These are phyloP conservation scores for Zangia roseola DNA, from an alignment of 768 basidiomycete genomes.

Conservation along the genomic window DNA sequence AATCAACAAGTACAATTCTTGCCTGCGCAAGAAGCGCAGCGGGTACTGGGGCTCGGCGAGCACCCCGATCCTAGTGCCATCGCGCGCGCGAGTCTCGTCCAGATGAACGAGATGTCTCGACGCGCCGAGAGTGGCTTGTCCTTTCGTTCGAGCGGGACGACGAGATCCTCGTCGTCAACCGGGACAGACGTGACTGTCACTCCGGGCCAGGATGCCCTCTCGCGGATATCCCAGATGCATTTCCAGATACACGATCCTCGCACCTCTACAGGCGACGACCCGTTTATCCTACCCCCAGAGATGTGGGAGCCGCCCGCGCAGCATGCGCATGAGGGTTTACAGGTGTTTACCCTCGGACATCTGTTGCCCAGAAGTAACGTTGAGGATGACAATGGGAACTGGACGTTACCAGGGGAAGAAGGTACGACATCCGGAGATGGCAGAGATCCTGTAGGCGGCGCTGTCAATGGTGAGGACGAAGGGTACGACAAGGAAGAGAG, in stretches of 20 bases:
- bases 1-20: conserved; percentile 42
- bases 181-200: conserved; percentile 12
- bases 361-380: conserved; percentile 56
- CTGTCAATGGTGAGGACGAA: conserved; percentile 21
- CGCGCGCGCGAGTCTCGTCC: conserved; percentile 66
- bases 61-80: conserved; percentile 53
- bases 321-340: conserved; percentile 58
- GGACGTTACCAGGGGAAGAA: conserved; percentile 50
- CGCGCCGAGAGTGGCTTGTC: conserved; percentile 45
- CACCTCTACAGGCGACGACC: conserved; percentile 26
- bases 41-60: conserved; percentile 39
- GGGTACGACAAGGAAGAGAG: conserved; percentile 28
- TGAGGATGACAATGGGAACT: conserved; percentile 56
- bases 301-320: conserved; percentile 29
- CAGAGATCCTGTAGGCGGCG: conserved; percentile 18
- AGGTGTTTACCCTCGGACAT: conserved; percentile 81
- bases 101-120: conserved; percentile 77
- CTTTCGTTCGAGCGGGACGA: conserved; percentile 25
- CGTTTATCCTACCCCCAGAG: conserved; percentile 28
- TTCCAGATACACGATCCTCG: conserved; percentile 38
- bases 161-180: conserved; percentile 18
- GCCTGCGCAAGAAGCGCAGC: conserved; percentile 55
- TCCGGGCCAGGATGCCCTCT: conserved; percentile 44
- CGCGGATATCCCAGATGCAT: conserved; percentile 49
- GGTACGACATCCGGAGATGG: conserved; percentile 7